These are phyloP conservation scores for Phyllosticta citriasiana DNA, from an alignment of 2,329 filamentous ascomycete genomes.

Conservation along the genomic window DNA sequence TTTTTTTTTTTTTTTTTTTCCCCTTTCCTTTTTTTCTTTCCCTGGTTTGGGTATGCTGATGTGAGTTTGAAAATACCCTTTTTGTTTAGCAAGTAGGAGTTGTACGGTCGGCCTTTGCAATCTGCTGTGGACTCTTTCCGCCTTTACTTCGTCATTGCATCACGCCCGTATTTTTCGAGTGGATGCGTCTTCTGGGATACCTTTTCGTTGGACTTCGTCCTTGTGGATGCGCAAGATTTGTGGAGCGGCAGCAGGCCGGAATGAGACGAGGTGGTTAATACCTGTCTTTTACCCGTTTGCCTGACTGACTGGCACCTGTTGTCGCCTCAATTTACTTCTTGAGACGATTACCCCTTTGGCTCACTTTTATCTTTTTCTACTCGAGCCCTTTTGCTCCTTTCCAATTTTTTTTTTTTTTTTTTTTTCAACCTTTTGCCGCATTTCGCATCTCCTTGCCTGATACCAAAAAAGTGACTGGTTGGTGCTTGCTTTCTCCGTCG, in stretches of 20 bases:
- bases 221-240: neutral
- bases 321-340: neutral
- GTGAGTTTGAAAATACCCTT: neutral
- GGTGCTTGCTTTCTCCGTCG: neutral
- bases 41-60: neutral
- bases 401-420: neutral
- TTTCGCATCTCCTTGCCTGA: neutral
- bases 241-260: neutral
- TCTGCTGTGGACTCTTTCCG: neutral
- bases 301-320: neutral
- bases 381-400: neutral
- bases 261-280: neutral
- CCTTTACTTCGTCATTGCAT: neutral
- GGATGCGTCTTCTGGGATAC: neutral
- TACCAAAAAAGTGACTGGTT: neutral
- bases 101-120: neutral
- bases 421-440: neutral
- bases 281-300: neutral
- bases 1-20: neutral
- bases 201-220: neutral
- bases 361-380: neutral
- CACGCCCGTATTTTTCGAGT: neutral
- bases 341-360: neutral
- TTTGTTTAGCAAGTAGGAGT: neutral
- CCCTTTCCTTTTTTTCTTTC: neutral